Evolutionary conservation across 495 filamentous ascomycete genomes (phyloP), one percentile per base, ranked within the genome.

Genomic region (Melanomma pulvis-pyrius): DNA sequence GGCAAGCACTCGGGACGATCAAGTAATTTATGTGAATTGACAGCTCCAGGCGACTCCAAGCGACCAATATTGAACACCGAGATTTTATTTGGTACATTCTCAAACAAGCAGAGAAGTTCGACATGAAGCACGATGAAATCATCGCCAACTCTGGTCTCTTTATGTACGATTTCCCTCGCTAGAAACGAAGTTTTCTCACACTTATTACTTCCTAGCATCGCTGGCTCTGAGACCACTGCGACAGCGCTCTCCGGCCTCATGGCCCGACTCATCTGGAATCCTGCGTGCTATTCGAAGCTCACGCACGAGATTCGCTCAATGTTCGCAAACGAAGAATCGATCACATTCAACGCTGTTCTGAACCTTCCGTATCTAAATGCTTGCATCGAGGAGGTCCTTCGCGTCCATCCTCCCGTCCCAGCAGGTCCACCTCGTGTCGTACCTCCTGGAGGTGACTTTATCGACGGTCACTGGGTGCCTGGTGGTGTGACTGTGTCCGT

Each of bases 331-430:
- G 62, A 71, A 28, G 22, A 47, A 2, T 51, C 69, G 1, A 61
- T 74, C 5, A 71, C 57, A 8, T 71, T 74, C 36, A 47, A 67
- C 11, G 64, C 77, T 66, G 73, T 78, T 8, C 71, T 64, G 36
- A 73, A 74, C 26, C 68, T 82, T 1, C 71, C 73, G 0, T 82
- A 80, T 55, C 65, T 82, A 4, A 70, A 73, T 9, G 80, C 79
- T 0, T 80, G 75, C 41, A 75, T 86, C 7, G 75, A 78, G 4
- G 84, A 86, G 69, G 80, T 79, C 0, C 74, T 84, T 22, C 79
- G 84, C 6, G 66, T 86, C 17, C 81, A 80, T 56, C 82, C 82
- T 0, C 80, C 83, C 1, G 34, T 58, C 1, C 78, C 80, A 0
- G 56, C 25, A 25, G 44, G 46, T 26, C 30, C 22, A n/a, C 30